These are phyloP conservation scores for Cubamyces sp. DNA, from an alignment of 768 basidiomycete species.

Conservation along the genomic window DNA sequence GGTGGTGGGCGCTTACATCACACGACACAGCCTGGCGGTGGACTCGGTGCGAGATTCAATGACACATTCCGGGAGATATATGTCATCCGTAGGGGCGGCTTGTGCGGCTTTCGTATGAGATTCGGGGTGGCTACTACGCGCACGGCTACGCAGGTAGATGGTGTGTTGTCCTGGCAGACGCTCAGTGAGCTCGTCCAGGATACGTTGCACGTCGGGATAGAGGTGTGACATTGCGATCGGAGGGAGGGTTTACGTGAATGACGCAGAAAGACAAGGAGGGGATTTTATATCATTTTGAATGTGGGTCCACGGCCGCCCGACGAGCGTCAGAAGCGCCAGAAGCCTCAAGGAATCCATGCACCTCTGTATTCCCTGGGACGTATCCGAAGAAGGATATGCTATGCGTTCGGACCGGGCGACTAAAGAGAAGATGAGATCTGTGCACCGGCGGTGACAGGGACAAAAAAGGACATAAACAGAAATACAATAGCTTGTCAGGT, in stretches of 20 bases:
- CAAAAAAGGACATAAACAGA: slow-evolving; percentile 10
- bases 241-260: neutral
- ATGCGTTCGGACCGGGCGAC: slow-evolving; percentile 9
- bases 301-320: slow-evolving; percentile 19
- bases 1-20: no score
- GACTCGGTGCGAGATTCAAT: no score
- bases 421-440: slow-evolving; percentile 19
- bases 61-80: no score
- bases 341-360: slow-evolving; percentile 19
- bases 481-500: slow-evolving; percentile 13
- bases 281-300: slow-evolving; percentile 10
- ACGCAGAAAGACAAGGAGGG: neutral
- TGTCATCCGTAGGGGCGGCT: neutral
- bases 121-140: neutral
- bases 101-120: neutral
- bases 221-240: neutral
- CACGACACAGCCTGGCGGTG: no score
- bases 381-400: neutral
- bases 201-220: neutral
- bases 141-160: neutral
- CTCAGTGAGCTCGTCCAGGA: neutral
- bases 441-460: slow-evolving; percentile 1
- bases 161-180: neutral
- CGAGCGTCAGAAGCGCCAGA: slow-evolving; percentile 6
- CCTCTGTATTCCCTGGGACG: neutral